Base-by-base conservation (phyloP, 345 rosid species). In the Sonneratia caseolaris region DNA sequence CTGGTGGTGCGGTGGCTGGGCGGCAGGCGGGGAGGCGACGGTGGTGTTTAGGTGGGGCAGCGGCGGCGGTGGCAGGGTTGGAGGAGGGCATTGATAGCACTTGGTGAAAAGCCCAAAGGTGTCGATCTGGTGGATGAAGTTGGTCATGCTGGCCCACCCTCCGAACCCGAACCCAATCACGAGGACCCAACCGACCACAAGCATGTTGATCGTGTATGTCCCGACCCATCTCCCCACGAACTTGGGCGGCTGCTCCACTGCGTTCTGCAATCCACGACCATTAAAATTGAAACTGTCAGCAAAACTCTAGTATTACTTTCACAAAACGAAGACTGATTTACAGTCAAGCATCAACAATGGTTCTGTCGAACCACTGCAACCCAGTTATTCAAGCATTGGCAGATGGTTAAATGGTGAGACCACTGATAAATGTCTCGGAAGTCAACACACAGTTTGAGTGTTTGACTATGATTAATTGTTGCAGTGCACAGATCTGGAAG, bases 91-190 rank as follows among this genome's bases (percentile, higher is more conserved):
- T 55, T 95, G 99, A 86, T 90, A 95, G 40, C 99, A 95, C 76
- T 90, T 95, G 14, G 97, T 92, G 79, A 95, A 95, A 47, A 92
- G 86, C 4, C 99, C 99, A 47, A 95, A 95, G 2, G 99, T 95
- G 79, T 95, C 97, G 7, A 95, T 92, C 71, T 92, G 99, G 86
- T 86, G 96, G 32, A 92, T 74, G 79, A 95, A 95, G 64, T 95
- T 95, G 37, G 75, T 81, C 87, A 92, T 45, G 71, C 99, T 92
- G 0, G 97, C 97, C 99, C 99, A 92, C 7, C 99, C 99, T 68
- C 99, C 97, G 13, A 95, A 95, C 70, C 97, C 99, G 32, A 95
- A 95, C 66, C 99, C 99, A 15, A 95, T 93, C 36, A 95, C 79
- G 0, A 89, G 76, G 9, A 95, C 99, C 99, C 99, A 95, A 42